These are phyloP conservation scores for Talaromyces liani DNA, from an alignment of 495 filamentous ascomycete genomes.

Conservation along the genomic window DNA sequence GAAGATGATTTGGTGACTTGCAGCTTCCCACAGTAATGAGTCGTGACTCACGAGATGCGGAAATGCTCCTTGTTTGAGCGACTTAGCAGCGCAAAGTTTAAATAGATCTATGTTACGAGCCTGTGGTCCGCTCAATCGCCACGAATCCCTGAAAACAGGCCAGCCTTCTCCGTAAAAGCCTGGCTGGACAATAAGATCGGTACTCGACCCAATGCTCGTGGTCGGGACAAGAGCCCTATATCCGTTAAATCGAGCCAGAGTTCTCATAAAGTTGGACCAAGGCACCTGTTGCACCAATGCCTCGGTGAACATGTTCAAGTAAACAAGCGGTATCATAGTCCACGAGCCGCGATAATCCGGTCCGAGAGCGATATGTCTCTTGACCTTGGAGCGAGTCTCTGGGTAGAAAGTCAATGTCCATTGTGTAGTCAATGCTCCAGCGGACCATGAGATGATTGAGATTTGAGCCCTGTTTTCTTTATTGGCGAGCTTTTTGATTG, in stretches of 20 bases:
- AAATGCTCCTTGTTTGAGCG: not conserved
- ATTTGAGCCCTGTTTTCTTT: not conserved
- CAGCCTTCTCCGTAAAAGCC: not conserved
- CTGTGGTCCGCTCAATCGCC: not conserved
- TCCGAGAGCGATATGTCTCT: not conserved
- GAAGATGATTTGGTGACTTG: not conserved
- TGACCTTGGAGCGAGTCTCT: not conserved
- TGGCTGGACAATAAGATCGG: not conserved
- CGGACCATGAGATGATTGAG: not conserved
- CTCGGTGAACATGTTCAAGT: not conserved
- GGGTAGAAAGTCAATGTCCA: not conserved
- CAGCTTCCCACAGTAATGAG: not conserved
- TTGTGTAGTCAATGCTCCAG: not conserved
- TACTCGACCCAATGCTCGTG: not conserved
- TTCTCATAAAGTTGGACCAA: not conserved
- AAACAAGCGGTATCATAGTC: not conserved
- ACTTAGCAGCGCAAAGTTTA: not conserved
- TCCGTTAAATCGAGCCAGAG: not conserved
- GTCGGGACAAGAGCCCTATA: not conserved
- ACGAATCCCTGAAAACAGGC: not conserved
- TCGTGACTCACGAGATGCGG: not conserved
- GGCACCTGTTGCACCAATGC: not conserved
- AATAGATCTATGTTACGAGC: not conserved
- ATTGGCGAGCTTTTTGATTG: not conserved
- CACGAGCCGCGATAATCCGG: not conserved